Conservation (phyloP, 140 eudicot species). For the Senecio squalidus region DNA sequence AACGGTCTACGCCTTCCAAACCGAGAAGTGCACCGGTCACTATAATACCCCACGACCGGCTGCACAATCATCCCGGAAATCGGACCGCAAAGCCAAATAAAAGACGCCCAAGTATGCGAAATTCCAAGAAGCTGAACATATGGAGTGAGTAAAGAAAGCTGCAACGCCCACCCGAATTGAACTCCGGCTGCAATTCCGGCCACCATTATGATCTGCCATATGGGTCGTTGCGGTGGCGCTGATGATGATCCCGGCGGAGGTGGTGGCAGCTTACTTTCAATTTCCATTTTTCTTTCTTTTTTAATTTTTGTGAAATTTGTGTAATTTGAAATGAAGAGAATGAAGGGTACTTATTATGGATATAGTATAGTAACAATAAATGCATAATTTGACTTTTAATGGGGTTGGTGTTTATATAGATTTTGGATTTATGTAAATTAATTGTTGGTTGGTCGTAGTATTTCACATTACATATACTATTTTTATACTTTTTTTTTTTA, state of each 20-base stretch:
- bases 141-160: constrained; percentile 65
- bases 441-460: too few relatives aligned
- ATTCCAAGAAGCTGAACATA: constrained; percentile 66
- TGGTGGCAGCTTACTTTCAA: not conserved
- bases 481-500: too few relatives aligned
- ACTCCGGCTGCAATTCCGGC: constrained; percentile 71
- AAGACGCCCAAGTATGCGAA: constrained; percentile 54
- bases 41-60: constrained; percentile 57
- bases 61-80: constrained; percentile 64
- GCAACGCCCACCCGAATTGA: constrained; percentile 84
- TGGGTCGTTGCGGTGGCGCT: constrained; percentile 10
- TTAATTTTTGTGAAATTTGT: not conserved
- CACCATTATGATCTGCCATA: constrained; percentile 41
- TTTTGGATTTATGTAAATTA: not conserved
- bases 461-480: too few relatives aligned
- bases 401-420: not conserved
- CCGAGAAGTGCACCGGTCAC: constrained; percentile 40
- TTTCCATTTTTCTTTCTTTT: not conserved
- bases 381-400: too few relatives aligned
- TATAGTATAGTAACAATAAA: not conserved
- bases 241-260: not conserved
- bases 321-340: too few relatives aligned
- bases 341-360: too few relatives aligned
- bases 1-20: constrained; percentile 63
- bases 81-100: constrained; percentile 77